Evolutionary conservation across 2,329 filamentous ascomycete species (phyloP).

Genomic region (Ambrosiella xylebori): DNA sequence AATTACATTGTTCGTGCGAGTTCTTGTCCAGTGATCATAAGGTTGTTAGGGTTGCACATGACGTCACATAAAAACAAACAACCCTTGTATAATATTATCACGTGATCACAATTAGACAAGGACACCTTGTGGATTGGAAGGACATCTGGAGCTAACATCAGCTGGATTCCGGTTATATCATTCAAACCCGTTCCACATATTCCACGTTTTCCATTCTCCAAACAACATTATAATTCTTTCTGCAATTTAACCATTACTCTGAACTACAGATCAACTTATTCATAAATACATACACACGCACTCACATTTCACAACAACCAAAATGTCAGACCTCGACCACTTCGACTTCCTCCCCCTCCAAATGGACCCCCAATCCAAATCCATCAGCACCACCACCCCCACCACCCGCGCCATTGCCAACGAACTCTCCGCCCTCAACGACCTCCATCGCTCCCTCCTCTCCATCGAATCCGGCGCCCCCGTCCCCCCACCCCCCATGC

Average conservation of each 20-base stretch:
- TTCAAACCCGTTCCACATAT: not conserved
- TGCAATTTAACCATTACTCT: not conserved
- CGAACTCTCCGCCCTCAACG: constrained; percentile 60
- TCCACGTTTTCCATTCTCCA: not conserved
- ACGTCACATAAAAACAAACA: not conserved
- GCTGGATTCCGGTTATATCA: not conserved
- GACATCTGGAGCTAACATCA: not conserved
- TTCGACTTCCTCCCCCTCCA: constrained; percentile 71
- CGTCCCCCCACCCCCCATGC: constrained; percentile 70
- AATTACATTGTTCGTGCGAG: no score
- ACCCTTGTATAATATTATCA: not conserved
- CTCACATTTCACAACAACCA: not conserved
- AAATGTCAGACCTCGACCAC: constrained; percentile 45
- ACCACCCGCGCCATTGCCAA: constrained; percentile 34
- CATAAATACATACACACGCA: not conserved
- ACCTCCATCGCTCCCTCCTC: constrained; percentile 58
- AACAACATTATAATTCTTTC: not conserved
- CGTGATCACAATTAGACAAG: not conserved
- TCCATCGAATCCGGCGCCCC: constrained; percentile 40
- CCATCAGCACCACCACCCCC: constrained; percentile 37
- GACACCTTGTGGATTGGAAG: not conserved
- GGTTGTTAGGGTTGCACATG: not conserved
- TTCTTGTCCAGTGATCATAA: no score
- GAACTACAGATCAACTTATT: not conserved
- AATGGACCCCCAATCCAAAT: constrained; percentile 68